A percentile compares a stretch with the other conserved stretches of the same genome.
These are phyloP conservation scores for Zychaea mexicana DNA, from an alignment of 371 early-diverging fungal species.

Conservation along the genomic window DNA sequence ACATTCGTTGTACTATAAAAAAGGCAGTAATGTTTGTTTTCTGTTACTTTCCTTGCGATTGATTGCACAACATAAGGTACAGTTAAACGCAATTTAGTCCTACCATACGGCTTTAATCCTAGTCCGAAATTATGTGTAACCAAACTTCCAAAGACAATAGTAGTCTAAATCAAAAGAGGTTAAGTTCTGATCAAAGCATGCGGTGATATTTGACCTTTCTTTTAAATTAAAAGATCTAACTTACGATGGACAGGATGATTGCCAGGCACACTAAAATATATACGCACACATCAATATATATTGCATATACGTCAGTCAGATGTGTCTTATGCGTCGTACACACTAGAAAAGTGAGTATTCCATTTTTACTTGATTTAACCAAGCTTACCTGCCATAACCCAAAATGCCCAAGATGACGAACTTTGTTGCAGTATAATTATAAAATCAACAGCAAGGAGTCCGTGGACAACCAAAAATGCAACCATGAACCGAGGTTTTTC, in stretches of 20 bases:
- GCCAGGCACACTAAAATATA: slow-evolving; percentile 37
- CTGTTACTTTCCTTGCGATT: neutral
- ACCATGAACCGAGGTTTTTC: slow-evolving; percentile 39
- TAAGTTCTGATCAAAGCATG: no score
- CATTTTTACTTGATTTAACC: no score
- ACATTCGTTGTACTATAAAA: slow-evolving; percentile 22
- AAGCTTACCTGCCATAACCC: slow-evolving; percentile 50
- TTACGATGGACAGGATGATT: slow-evolving; percentile 46
- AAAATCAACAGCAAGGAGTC: slow-evolving; percentile 42
- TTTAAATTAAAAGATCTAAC: no score
- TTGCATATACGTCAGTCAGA: neutral
- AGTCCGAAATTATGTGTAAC: slow-evolving; percentile 44
- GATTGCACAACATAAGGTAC: neutral
- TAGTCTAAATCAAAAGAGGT: slow-evolving; percentile 20
- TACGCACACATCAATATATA: neutral
- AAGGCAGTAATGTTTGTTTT: neutral
- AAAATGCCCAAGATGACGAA: slow-evolving; percentile 46
- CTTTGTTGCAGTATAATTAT: slow-evolving; percentile 43
- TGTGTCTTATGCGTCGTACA: no score
- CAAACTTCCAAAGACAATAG: slow-evolving; percentile 31
- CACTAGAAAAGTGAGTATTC: no score
- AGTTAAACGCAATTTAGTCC: no score
- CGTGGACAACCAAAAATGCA: slow-evolving; percentile 30
- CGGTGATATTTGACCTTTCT: neutral
- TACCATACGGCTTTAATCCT: slow-evolving; percentile 51